Percentiles rank a stretch among this genome's conserved stretches.
These are phyloP conservation scores for Taphrina wiesneri DNA, from an alignment of 1,139 yeast genomes.

Conservation along the genomic window DNA sequence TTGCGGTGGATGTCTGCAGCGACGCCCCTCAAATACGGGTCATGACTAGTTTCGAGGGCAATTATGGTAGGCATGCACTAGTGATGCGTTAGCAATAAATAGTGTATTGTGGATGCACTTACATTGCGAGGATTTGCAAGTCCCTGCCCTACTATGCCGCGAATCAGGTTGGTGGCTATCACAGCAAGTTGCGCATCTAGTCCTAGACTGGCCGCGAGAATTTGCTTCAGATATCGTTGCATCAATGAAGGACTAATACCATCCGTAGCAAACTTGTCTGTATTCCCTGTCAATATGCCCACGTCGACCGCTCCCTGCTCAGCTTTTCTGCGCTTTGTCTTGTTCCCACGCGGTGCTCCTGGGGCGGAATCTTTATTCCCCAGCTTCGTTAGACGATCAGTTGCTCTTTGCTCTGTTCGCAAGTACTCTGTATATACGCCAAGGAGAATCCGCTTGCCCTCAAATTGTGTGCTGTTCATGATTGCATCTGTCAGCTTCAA, in stretches of 20 bases:
- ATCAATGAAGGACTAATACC: constrained; percentile 55
- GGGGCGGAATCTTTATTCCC: neutral
- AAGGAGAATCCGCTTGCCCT: constrained; percentile 8
- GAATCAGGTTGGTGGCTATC: constrained; percentile 58
- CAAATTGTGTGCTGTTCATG: constrained; percentile 17
- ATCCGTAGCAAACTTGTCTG: constrained; percentile 25
- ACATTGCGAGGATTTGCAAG: constrained; percentile 65
- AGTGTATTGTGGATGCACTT: neutral
- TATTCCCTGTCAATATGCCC: constrained; percentile 15
- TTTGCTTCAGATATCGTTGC: constrained; percentile 58
- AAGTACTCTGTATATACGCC: constrained; percentile 10
- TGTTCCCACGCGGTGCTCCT: neutral
- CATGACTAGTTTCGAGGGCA: constrained; percentile 63
- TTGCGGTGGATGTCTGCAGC: constrained; percentile 59
- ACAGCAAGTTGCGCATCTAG: constrained; percentile 53
- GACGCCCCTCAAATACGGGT: constrained; percentile 50
- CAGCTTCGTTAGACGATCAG: neutral
- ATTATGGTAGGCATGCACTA: constrained; percentile 65
- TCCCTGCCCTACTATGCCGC: constrained; percentile 60
- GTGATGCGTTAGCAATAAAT: neutral
- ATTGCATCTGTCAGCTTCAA: constrained; percentile 13
- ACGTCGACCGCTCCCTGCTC: constrained; percentile 12
- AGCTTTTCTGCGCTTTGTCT: neutral
- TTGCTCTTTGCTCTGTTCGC: constrained; percentile 4
- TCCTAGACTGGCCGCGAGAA: constrained; percentile 54